phyloP scores from a whole-genome alignment of 495 filamentous ascomycete genomes.

The Aspergillus nanangensis region DNA sequence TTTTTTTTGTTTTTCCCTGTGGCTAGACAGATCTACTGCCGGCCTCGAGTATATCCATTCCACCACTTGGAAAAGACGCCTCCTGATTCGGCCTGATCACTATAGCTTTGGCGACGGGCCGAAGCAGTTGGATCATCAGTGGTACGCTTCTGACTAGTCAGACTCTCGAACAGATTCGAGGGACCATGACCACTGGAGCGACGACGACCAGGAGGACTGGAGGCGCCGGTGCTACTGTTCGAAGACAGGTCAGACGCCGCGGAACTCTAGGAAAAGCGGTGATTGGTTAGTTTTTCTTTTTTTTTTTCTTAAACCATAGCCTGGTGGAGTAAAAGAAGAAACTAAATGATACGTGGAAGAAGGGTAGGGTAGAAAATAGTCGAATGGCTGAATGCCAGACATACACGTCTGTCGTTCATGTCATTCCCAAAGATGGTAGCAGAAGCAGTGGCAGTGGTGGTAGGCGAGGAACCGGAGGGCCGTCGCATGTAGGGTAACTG shows the following conservation, averaged over 20 bases:
- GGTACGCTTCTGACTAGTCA: slow-evolving; percentile 50
- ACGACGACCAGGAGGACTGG: slow-evolving; percentile 21
- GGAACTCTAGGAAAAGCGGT: slow-evolving; percentile 7
- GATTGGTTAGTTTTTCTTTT: not conserved
- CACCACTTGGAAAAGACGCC: slow-evolving; percentile 50
- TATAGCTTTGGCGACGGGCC: slow-evolving; percentile 42
- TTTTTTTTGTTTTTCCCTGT: too few species aligned
- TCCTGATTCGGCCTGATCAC: slow-evolving; percentile 40
- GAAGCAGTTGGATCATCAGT: slow-evolving; percentile 31
- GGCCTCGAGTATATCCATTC: slow-evolving; percentile 45
- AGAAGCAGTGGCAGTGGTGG: too few species aligned
- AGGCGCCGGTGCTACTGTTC: slow-evolving; percentile 6
- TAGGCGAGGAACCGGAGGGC: slow-evolving; percentile 21
- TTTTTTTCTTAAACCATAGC: too few species aligned
- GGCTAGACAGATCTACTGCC: too few species aligned
- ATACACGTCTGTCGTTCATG: slow-evolving; percentile 18
- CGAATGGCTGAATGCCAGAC: slow-evolving; percentile 4
- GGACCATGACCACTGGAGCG: slow-evolving; percentile 29
- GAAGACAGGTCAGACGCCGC: slow-evolving; percentile 11
- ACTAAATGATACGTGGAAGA: not conserved
- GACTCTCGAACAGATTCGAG: slow-evolving; percentile 38
- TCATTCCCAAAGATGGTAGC: too few species aligned
- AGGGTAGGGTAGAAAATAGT: not conserved
- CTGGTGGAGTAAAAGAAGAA: not conserved
- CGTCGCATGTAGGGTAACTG: slow-evolving; percentile 16